These are phyloP conservation scores for Fimicolochytrium jonesii DNA, from an alignment of 192 early-diverging fungal genomes.

Conservation along the genomic window DNA sequence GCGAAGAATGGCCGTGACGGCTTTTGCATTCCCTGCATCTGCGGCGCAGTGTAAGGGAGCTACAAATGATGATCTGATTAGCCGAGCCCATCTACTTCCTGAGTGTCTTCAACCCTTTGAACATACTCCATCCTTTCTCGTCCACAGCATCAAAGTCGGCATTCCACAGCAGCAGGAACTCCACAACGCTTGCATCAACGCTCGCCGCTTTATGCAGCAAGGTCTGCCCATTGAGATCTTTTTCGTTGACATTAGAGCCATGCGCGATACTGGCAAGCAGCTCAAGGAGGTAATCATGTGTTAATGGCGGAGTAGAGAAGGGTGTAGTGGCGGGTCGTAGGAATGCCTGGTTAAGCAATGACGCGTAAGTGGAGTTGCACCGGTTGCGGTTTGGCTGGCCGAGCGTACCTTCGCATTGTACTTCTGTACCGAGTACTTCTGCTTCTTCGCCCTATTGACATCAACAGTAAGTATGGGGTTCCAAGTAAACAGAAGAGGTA, in stretches of 20 bases:
- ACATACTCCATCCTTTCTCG: constrained; percentile 51
- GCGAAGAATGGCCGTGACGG: constrained; percentile 66
- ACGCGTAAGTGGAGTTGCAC: neutral
- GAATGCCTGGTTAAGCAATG: neutral
- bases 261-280: constrained; percentile 49
- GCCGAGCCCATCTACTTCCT: neutral
- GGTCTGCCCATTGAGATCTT: constrained; percentile 52
- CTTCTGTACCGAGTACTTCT: constrained; percentile 22
- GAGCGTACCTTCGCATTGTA: constrained; percentile 42
- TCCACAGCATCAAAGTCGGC: constrained; percentile 65
- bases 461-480: neutral
- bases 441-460: constrained; percentile 10
- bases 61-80: neutral
- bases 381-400: neutral
- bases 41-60: constrained; percentile 71
- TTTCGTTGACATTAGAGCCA: constrained; percentile 70
- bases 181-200: constrained; percentile 65
- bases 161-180: constrained; percentile 79
- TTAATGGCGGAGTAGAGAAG: constrained; percentile 59
- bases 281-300: constrained; percentile 54
- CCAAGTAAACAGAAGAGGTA: neutral
- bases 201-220: constrained; percentile 59
- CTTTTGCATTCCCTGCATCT: constrained; percentile 62
- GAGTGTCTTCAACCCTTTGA: neutral
- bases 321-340: constrained; percentile 26